Conservation (phyloP, 176 grass and related monocot genomes). For the Rhipidocladum racemiflorum region DNA sequence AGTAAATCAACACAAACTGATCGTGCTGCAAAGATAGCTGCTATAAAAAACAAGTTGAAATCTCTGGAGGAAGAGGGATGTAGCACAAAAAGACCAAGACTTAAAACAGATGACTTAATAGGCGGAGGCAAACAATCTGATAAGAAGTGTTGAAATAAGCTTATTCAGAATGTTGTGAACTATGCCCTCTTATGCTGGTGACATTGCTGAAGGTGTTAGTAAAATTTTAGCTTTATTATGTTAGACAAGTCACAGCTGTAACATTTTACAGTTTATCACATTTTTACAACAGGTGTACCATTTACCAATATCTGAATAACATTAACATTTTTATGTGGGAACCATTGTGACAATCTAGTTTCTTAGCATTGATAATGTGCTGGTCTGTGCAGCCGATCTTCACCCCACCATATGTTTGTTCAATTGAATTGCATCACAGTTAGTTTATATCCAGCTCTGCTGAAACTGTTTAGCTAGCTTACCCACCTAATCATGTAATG, state of each 20-base stretch:
- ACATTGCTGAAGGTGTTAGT: slow-evolving; percentile 29
- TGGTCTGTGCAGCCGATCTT: neutral
- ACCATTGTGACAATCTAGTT: slow-evolving; percentile 11
- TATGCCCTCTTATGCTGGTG: neutral
- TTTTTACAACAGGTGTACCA: slow-evolving; percentile 24
- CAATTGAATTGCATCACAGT: slow-evolving; percentile 19
- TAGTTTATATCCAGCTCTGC: neutral
- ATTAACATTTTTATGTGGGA: neutral
- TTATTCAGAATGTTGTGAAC: slow-evolving; percentile 1
- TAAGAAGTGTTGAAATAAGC: slow-evolving; percentile 27
- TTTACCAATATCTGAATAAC: neutral
- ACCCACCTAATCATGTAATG: neutral
- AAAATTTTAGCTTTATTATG: slow-evolving; percentile 16
- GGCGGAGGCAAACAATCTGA: slow-evolving; percentile 2
- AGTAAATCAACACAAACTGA: slow-evolving; percentile 48
- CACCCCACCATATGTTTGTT: neutral
- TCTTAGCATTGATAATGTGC: neutral
- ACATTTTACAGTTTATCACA: slow-evolving; percentile 13
- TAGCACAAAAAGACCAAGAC: slow-evolving; percentile 64
- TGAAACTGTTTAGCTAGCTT: neutral
- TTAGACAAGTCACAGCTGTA: slow-evolving; percentile 18
- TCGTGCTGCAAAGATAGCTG: slow-evolving; percentile 70
- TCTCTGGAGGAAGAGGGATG: slow-evolving; percentile 63
- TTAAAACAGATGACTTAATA: slow-evolving; percentile 29
- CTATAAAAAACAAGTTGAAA: slow-evolving; percentile 79